Percentiles rank a stretch among this genome's conserved stretches.
Conservation (phyloP, 148 eudicot species). For the Limonium bicolor region DNA sequence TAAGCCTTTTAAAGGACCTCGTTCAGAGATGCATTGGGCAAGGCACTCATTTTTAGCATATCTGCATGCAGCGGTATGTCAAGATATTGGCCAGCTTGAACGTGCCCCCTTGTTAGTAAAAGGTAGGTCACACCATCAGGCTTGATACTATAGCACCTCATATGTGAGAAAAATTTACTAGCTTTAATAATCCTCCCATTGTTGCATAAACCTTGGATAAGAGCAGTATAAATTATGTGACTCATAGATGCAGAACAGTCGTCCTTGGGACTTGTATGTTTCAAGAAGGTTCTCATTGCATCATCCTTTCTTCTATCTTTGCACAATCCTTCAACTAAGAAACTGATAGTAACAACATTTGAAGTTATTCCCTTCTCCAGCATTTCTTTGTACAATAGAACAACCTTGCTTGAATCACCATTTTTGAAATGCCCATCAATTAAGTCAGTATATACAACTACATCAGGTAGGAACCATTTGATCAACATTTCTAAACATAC, state of each 20-base stretch:
- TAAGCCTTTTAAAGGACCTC: slow-evolving; percentile 25
- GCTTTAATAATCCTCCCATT: slow-evolving; percentile 50
- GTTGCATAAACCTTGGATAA: slow-evolving; percentile 53
- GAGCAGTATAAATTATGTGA: slow-evolving; percentile 45
- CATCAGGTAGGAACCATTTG: slow-evolving; percentile 59
- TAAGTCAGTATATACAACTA: slow-evolving; percentile 52
- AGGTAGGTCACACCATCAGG: slow-evolving; percentile 40
- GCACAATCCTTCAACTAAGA: slow-evolving; percentile 70
- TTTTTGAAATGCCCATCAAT: slow-evolving; percentile 67
- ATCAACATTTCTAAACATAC: slow-evolving; percentile 52
- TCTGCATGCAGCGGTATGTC: slow-evolving; percentile 63
- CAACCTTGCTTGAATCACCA: slow-evolving; percentile 36
- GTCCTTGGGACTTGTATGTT: slow-evolving; percentile 17
- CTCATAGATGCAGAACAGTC: slow-evolving; percentile 12
- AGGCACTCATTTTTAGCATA: slow-evolving; percentile 54
- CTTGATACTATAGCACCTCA: slow-evolving; percentile 41
- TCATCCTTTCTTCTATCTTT: slow-evolving; percentile 39
- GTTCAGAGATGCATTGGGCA: slow-evolving; percentile 21
- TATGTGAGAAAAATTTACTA: slow-evolving; percentile 40
- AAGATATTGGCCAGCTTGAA: slow-evolving; percentile 20
- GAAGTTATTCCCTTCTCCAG: slow-evolving; percentile 37
- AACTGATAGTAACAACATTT: slow-evolving; percentile 49
- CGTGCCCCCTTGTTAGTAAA: slow-evolving; percentile 28
- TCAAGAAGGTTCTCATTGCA: slow-evolving; percentile 39
- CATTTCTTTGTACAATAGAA: slow-evolving; percentile 58